Evolutionary conservation across 164 flowering plant species (phyloP).

Genomic region (Sedum album): DNA sequence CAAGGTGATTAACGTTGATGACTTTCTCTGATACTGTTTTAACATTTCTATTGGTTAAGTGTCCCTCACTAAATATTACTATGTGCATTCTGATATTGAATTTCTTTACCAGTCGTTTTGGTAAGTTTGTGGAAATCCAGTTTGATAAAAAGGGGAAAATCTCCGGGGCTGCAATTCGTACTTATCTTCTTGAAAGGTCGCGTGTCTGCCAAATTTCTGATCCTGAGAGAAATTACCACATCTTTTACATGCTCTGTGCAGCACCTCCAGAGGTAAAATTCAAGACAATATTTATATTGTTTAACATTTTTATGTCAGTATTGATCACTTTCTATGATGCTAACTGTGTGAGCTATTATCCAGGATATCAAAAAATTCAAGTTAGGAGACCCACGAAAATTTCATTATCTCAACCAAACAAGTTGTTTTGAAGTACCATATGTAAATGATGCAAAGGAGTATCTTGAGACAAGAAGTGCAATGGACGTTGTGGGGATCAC

Average conservation of each 20-base stretch:
- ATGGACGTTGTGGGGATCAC: slow-evolving; percentile 98
- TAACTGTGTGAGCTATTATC: neutral
- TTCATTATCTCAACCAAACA: slow-evolving; percentile 89
- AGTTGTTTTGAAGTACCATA: slow-evolving; percentile 75
- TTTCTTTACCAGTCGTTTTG: slow-evolving; percentile 51
- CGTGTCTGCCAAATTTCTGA: slow-evolving; percentile 81
- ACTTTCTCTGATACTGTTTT: neutral
- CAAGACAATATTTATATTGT: neutral
- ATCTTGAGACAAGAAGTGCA: slow-evolving; percentile 91
- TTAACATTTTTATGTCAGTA: slow-evolving; percentile 1
- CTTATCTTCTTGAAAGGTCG: slow-evolving; percentile 73
- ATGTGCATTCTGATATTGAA: neutral
- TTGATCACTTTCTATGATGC: neutral
- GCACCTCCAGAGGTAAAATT: slow-evolving; percentile 71
- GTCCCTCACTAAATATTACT: slow-evolving; percentile 9
- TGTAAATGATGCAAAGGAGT: slow-evolving; percentile 78
- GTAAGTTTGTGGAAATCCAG: slow-evolving; percentile 83
- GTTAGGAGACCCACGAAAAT: slow-evolving; percentile 58
- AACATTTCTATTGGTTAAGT: neutral
- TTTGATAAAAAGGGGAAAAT: slow-evolving; percentile 75
- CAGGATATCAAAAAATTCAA: slow-evolving; percentile 65
- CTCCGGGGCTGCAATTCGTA: slow-evolving; percentile 76
- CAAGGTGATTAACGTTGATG: slow-evolving; percentile 39
- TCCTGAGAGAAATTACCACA: slow-evolving; percentile 83
- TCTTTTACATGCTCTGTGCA: slow-evolving; percentile 78